These are phyloP conservation scores for Aspergillus carlsbadensis DNA, from an alignment of 495 filamentous ascomycete species.

Conservation along the genomic window DNA sequence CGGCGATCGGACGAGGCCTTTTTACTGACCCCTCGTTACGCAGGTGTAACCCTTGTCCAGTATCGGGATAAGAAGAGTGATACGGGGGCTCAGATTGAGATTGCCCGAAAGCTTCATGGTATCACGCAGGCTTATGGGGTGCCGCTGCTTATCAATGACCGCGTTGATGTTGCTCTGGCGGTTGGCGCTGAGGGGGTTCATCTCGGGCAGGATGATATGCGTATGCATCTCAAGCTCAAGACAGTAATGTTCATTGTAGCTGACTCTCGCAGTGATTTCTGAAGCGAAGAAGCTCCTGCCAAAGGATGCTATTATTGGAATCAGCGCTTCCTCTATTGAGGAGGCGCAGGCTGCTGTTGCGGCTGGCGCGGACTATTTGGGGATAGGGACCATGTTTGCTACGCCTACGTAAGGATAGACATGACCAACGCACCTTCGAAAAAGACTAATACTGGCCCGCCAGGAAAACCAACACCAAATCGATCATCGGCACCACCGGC, in stretches of 20 bases:
- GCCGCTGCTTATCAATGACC: slow-evolving; percentile 91
- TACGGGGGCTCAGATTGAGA: slow-evolving; percentile 69
- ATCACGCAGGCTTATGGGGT: slow-evolving; percentile 67
- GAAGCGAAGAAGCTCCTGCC: slow-evolving; percentile 73
- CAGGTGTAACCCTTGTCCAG: slow-evolving; percentile 82
- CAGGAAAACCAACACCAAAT: slow-evolving; percentile 69
- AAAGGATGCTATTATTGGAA: slow-evolving; percentile 65
- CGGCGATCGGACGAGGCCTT: too few relatives aligned
- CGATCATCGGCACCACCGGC: slow-evolving; percentile 79
- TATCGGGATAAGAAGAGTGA: slow-evolving; percentile 85
- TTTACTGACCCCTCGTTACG: slow-evolving; percentile 15
- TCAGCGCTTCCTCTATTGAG: slow-evolving; percentile 66
- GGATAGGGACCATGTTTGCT: slow-evolving; percentile 82
- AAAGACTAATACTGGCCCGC: slow-evolving; percentile 19
- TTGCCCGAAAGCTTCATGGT: slow-evolving; percentile 65
- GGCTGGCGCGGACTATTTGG: slow-evolving; percentile 82
- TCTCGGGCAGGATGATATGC: slow-evolving; percentile 91
- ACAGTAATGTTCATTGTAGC: slow-evolving; percentile 2
- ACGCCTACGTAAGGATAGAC: slow-evolving; percentile 65
- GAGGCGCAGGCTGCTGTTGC: slow-evolving; percentile 66
- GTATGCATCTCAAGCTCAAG: slow-evolving; percentile 40
- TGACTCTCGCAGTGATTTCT: slow-evolving; percentile 48
- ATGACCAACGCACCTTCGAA: neutral
- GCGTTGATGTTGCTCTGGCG: slow-evolving; percentile 87
- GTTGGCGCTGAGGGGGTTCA: slow-evolving; percentile 88